Conservation (phyloP, 352 stramenopile species). For the Phytophthora sp. region DNA sequence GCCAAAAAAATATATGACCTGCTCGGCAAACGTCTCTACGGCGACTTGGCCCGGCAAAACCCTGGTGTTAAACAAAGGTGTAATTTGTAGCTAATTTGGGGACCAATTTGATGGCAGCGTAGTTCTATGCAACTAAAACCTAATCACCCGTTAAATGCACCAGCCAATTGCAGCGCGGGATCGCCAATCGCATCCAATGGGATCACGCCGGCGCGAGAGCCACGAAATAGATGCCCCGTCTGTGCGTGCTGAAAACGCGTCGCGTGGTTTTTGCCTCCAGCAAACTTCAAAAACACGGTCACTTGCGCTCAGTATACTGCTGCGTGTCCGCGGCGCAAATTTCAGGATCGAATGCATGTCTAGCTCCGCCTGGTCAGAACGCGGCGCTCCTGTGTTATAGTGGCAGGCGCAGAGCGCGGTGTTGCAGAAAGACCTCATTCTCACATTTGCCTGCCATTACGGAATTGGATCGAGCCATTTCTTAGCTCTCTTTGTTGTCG, state of each 20-base stretch:
- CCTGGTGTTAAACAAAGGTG: constrained; percentile 14
- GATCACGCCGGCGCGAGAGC: constrained; percentile 6
- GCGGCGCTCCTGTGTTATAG: background rate
- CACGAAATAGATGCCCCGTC: constrained; percentile 11
- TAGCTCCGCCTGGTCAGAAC: constrained; percentile 10
- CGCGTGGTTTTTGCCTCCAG: constrained; percentile 14
- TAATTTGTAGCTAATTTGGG: constrained; percentile 23
- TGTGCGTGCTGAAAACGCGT: constrained; percentile 3
- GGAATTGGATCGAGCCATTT: background rate
- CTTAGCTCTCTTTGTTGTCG: background rate
- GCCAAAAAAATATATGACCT: no score
- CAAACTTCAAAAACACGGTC: constrained; percentile 33
- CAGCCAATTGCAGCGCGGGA: background rate
- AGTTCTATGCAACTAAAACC: constrained; percentile 10
- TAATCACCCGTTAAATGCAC: constrained; percentile 25
- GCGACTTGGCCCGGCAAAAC: no score
- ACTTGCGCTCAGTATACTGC: constrained; percentile 20
- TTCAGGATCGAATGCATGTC: constrained; percentile 7
- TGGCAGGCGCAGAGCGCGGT: no score
- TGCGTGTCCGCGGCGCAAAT: constrained; percentile 10
- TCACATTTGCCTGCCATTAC: constrained; percentile 12
- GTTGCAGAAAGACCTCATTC: constrained; percentile 13
- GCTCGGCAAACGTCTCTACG: no score
- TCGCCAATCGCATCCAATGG: constrained; percentile 1
- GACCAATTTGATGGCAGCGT: constrained; percentile 1